These are phyloP conservation scores for Wickerhamia fluorescens DNA, from an alignment of 805 yeast genomes.

Conservation along the genomic window DNA sequence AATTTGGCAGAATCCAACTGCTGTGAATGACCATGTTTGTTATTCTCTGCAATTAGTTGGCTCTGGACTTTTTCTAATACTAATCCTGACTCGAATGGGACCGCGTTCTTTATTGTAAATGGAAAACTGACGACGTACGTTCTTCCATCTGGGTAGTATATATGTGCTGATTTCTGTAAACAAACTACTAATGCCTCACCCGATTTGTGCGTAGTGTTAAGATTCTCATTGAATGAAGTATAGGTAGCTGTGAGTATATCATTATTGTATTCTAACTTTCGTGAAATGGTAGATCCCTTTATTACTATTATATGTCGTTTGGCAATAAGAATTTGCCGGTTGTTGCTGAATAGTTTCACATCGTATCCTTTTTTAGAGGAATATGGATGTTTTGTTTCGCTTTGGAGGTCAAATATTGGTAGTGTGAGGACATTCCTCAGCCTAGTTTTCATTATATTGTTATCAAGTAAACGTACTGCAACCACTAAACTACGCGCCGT, in stretches of 20 bases:
- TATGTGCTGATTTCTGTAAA: slow-evolving; percentile 50
- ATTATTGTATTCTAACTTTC: slow-evolving; percentile 44
- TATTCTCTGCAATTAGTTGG: slow-evolving; percentile 1
- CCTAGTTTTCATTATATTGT: no score
- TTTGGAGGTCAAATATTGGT: slow-evolving; percentile 26
- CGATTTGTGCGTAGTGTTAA: background rate
- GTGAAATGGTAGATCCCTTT: slow-evolving; percentile 40
- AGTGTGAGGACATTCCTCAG: no score
- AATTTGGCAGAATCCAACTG: slow-evolving; percentile 32
- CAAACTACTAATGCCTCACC: slow-evolving; percentile 51
- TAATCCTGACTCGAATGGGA: slow-evolving; percentile 63
- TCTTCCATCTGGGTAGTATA: slow-evolving; percentile 57
- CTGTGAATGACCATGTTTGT: slow-evolving; percentile 12
- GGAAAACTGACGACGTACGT: slow-evolving; percentile 62
- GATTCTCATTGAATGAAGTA: slow-evolving; percentile 38
- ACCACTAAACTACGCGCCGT: no score
- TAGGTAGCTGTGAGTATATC: slow-evolving; percentile 56
- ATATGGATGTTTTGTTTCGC: slow-evolving; percentile 18
- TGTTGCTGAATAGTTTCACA: slow-evolving; percentile 13
- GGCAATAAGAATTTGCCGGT: slow-evolving; percentile 29
- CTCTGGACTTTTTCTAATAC: slow-evolving; percentile 46
- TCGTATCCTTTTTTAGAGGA: slow-evolving; percentile 8
- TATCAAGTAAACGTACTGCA: no score
- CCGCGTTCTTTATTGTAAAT: slow-evolving; percentile 52
- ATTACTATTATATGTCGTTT: slow-evolving; percentile 42